These are phyloP conservation scores for Gnetum montanum DNA, from an alignment of 75 land plant species.

Conservation along the genomic window DNA sequence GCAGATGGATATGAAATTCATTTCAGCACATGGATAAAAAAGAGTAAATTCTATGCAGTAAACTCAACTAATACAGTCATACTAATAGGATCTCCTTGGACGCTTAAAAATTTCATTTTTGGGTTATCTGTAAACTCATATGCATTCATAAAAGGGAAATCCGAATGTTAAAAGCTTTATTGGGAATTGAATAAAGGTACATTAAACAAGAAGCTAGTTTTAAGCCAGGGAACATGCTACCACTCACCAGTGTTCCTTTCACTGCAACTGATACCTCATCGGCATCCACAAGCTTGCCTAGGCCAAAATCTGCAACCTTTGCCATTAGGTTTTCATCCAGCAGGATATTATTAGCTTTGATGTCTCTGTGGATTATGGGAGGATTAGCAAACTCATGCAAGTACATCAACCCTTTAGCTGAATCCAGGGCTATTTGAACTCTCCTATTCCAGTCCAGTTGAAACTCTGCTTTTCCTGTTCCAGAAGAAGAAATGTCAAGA, in stretches of 20 bases:
- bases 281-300: conserved; percentile 45
- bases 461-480: conserved; percentile 44
- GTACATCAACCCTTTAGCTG: conserved; percentile 78
- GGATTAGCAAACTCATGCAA: conserved; percentile 80
- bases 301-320: conserved; percentile 89
- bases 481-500: neutral
- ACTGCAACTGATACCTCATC: conserved; percentile 53
- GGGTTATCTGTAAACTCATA: too few relatives aligned
- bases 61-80: too few relatives aligned
- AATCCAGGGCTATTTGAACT: conserved; percentile 44
- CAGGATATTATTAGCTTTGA: conserved; percentile 67
- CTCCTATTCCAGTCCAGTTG: conserved; percentile 63
- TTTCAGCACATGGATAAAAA: too few relatives aligned
- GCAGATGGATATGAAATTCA: too few relatives aligned
- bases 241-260: conserved; percentile 79
- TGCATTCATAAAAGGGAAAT: too few relatives aligned
- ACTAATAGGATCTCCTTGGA: too few relatives aligned
- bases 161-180: too few relatives aligned
- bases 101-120: too few relatives aligned
- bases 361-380: conserved; percentile 81
- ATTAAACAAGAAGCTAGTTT: too few relatives aligned
- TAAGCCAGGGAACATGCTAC: neutral
- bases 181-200: too few relatives aligned
- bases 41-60: too few relatives aligned
- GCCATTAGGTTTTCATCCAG: conserved; percentile 65